A percentile compares a stretch with the other conserved stretches of the same genome.
phyloP scores from a whole-genome alignment of 2,329 filamentous ascomycete species.

The Cladophialophora exuberans region DNA sequence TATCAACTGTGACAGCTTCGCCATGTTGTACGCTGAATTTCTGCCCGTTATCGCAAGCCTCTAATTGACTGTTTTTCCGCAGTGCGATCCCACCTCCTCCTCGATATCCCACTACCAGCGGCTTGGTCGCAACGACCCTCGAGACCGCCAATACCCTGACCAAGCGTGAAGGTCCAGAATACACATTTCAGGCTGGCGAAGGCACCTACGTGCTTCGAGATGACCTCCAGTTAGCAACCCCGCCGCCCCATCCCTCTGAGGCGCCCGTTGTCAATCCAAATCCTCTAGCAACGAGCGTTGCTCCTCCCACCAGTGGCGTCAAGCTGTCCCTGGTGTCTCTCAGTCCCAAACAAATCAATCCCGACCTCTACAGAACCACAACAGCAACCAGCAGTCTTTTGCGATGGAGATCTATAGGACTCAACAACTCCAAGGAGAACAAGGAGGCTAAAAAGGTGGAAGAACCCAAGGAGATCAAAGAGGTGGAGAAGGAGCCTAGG shows the following conservation, averaged over 20 bases:
- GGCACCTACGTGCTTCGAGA: slow-evolving; percentile 91
- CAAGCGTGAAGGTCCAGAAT: slow-evolving; percentile 78
- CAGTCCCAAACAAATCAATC: slow-evolving; percentile 58
- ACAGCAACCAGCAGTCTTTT: slow-evolving; percentile 52
- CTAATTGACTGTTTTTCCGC: slow-evolving; percentile 23
- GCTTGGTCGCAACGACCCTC: slow-evolving; percentile 72
- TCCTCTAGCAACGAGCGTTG: slow-evolving; percentile 81
- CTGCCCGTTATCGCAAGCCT: background rate
- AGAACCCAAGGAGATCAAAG: slow-evolving; percentile 58
- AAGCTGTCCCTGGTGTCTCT: slow-evolving; percentile 78
- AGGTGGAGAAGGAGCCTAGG: slow-evolving; percentile 64
- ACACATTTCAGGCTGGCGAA: slow-evolving; percentile 91
- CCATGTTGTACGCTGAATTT: slow-evolving; percentile 31
- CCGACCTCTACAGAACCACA: slow-evolving; percentile 55
- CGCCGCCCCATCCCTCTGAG: slow-evolving; percentile 93
- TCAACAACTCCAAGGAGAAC: slow-evolving; percentile 30
- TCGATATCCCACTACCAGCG: slow-evolving; percentile 73
- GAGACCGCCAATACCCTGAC: slow-evolving; percentile 92
- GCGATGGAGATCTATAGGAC: slow-evolving; percentile 31
- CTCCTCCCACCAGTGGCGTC: slow-evolving; percentile 82
- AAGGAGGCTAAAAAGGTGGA: slow-evolving; percentile 45
- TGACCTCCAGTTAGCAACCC: slow-evolving; percentile 88
- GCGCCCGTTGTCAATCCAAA: slow-evolving; percentile 85
- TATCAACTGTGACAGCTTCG: slow-evolving; percentile 1
- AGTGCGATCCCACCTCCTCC: slow-evolving; percentile 84